phyloP scores from a whole-genome alignment of 2,329 filamentous ascomycete species.

The Aureobasidium pullulans region DNA sequence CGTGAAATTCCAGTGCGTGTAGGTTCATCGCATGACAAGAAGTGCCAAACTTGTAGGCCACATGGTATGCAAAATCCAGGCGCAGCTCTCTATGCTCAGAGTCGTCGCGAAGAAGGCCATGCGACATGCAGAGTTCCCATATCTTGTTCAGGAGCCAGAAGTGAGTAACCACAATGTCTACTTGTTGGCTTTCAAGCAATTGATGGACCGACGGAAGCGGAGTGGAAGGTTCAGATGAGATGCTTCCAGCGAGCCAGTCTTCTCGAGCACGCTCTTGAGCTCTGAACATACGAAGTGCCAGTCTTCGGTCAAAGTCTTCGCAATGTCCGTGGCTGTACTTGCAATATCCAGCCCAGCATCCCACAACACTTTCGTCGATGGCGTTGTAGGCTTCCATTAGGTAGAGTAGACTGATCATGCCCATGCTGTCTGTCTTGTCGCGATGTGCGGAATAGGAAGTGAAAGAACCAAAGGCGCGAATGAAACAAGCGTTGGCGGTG shows the following conservation, averaged over 20 bases:
- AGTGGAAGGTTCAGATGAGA: constrained; percentile 32
- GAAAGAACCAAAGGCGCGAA: constrained; percentile 33
- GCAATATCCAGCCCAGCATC: constrained; percentile 38
- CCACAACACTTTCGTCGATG: constrained; percentile 37
- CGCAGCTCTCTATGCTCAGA: constrained; percentile 32
- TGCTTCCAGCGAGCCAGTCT: constrained; percentile 28
- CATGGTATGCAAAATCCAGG: constrained; percentile 28
- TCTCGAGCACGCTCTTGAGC: constrained; percentile 21
- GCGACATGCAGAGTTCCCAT: constrained; percentile 35
- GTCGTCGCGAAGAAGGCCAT: constrained; percentile 29
- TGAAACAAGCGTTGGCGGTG: constrained; percentile 33
- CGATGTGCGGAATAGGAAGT: constrained; percentile 36
- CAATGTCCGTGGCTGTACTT: constrained; percentile 22
- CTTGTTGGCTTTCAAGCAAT: constrained; percentile 33
- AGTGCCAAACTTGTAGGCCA: too few relatives aligned
- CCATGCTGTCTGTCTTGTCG: constrained; percentile 33
- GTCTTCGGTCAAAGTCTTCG: constrained; percentile 29
- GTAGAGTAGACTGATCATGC: constrained; percentile 36
- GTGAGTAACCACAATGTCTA: constrained; percentile 36
- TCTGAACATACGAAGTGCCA: constrained; percentile 27
- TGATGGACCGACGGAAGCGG: constrained; percentile 19
- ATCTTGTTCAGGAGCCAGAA: constrained; percentile 38
- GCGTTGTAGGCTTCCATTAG: constrained; percentile 39
- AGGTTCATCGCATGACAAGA: too few relatives aligned
- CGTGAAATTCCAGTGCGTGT: too few relatives aligned